Evolutionary conservation across 2,329 filamentous ascomycete genomes (phyloP), one percentile per base, ranked within the genome.

Genomic region (Achaetomium macrosporum): DNA sequence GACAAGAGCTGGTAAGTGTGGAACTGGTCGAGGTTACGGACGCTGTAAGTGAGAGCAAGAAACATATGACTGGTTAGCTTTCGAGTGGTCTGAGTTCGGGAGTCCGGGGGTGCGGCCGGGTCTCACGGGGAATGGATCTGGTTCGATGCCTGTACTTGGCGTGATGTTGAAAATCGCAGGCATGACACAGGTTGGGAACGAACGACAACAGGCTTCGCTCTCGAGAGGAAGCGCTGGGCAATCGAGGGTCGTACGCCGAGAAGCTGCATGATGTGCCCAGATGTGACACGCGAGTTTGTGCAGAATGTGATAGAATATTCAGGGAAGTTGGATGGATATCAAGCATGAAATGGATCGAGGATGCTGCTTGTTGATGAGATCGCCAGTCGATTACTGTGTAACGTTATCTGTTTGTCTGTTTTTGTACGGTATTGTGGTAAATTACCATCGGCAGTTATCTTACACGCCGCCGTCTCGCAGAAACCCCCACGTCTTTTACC

Each of bases 1-100:
- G 77, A 79, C 47, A 81, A 69, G n/a, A 76, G 71, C 52, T 80
- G 72, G 66, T 81, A 77, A 16, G 75, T 78, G 62, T 75, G 66
- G 64, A 84, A 76, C 57, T 79, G 74, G 60, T 77, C 72, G 42
- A 74, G 70, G 45, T 73, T 74, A 57, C 79, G 79, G 60, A 83
- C 74, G 36, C 81, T 83, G 52, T 12, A 13, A 5, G 12, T 13
- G 35, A n/a, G 13, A n/a, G 35, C 15, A n/a, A 8, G 11, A 10
- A 9, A n/a, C 12, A 37, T 17, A 11, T 9, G 31, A 31, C n/a
- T 12, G 12, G 45, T 53, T 11, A 47, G 50, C 39, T 45, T 9
- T 29, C 30, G 9, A 17, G 20, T 39, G 6, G 19, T 13, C 15
- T 31, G 3, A 29, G 9, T 19, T 5, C 3, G 16, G 20, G 33